Base-by-base conservation (phyloP, 1,284 basidiomycete species). In the Ganoderma resinaceum region DNA sequence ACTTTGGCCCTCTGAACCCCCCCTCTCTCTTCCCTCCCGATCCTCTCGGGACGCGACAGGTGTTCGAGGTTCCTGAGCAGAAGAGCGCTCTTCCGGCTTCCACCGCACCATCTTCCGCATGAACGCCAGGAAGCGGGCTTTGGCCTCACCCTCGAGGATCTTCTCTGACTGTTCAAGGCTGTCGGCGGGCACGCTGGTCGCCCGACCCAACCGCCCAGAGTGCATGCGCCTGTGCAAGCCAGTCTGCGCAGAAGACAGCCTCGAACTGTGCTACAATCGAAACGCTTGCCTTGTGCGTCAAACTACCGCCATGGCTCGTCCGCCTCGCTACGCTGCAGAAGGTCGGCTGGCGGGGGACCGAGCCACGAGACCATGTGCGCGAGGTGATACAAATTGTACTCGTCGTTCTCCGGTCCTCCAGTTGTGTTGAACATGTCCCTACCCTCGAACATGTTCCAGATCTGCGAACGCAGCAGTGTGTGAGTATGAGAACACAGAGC, bases 291-390 rank as follows among this genome's bases (percentile, higher is more conserved):
- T 53, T 68, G 61, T 52, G 62, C 52, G 57, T 73, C 63, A 33
- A 71, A 71, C 60, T 63, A 73, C 35, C 65, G 38, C 65, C 63
- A 72, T 5, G 57, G 49, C 40, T 64, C 63, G 18, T 61, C 70
- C 7, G 66, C 62, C 35, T 57, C 46, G 38, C 68, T 66, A 42
- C 72, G 67, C 68, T 58, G 53, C 31, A 72, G 55, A 62, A 73
- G 66, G 46, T 73, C 65, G 53, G 37, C 55, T 16, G 73, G 73
- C 43, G 75, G 75, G 33, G 69, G 72, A 18, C 75, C 75, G 40
- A 76, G 70, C 65, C 76, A 49, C 35, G 75, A 70, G 42, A 76
- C 66, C 74, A 76, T 76, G 26, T 75, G 72, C n/a, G 75, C 75
- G 57, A 76, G 65, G 55, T 74, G 75, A 46, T 70, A 64, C 42